Percentiles rank a stretch among this genome's conserved stretches.
phyloP scores from a whole-genome alignment of 106 monocot species.

The Acanthochlamys bracteata region DNA sequence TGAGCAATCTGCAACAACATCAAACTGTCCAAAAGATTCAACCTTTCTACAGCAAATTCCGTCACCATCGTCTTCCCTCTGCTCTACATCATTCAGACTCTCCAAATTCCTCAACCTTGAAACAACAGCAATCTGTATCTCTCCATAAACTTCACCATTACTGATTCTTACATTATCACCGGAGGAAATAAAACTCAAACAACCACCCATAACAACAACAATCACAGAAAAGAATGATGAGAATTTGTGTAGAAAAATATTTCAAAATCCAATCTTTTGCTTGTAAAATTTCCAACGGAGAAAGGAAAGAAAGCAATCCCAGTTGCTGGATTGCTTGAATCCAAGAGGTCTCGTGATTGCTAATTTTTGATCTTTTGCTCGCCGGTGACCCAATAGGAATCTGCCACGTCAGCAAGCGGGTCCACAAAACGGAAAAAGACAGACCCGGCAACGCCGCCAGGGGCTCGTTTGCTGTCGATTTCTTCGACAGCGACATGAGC shows the following conservation, averaged over 20 bases:
- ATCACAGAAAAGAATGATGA: neutral
- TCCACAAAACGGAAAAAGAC: neutral
- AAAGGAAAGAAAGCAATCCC: neutral
- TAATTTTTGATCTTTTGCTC: too few relatives aligned
- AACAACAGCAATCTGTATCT: neutral
- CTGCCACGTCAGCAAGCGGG: neutral
- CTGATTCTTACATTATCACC: neutral
- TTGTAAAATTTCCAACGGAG: neutral
- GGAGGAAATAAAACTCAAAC: neutral
- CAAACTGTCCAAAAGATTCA: constrained; percentile 62
- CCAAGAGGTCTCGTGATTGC: neutral
- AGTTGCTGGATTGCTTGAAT: neutral
- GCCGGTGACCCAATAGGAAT: neutral
- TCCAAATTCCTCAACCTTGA: too few relatives aligned
- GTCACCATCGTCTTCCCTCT: too few relatives aligned
- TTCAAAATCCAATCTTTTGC: neutral
- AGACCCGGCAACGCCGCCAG: neutral
- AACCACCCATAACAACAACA: neutral
- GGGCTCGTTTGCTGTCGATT: too few relatives aligned
- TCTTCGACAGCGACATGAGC: neutral
- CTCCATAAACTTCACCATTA: neutral
- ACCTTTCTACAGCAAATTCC: constrained; percentile 19
- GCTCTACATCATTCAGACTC: too few relatives aligned
- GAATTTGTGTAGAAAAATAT: neutral
- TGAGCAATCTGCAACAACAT: constrained; percentile 42